Base-by-base conservation (phyloP, 2,329 filamentous ascomycete species). In the Xylaria sp. region DNA sequence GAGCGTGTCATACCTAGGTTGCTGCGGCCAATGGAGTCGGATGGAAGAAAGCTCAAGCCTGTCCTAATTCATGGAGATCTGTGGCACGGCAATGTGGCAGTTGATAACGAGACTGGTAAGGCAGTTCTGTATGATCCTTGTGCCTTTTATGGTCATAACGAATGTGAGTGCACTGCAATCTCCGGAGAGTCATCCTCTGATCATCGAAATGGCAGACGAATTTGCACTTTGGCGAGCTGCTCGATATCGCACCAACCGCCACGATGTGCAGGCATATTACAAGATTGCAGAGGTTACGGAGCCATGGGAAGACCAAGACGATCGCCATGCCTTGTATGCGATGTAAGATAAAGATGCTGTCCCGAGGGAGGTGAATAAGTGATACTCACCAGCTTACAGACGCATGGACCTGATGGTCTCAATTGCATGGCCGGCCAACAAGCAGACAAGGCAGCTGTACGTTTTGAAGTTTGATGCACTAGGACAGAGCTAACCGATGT, bases 31-130 rank as follows among this genome's bases (percentile, higher is more conserved):
- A 46, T 80, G 13, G 70, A 77, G 60, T 13, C 57, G 1, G 70
- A 78, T 1, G 78, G 77, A 1, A 58, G 75, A 1, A 50, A 20
- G 1, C 50, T 80, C 10, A 76, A 72, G 54, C 78, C 79, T 0
- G 70, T 70, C 23, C 71, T 82, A 54, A 78, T 82, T 18, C 81
- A 82, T 66, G 81, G 81, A 0, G 81, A 83, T 71, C 72, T 83
- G 1, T 84, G 81, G 82, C 79, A 84, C 57, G 78, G 75, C 1
- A 84, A 84, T 64, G 72, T 76, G 1, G 80, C 79, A 0, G 78
- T 77, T 6, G 75, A 78, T 37, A 62, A 66, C 0, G 63, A 75
- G 8, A 82, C 75, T 0, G 76, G 74, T 0, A 59, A 78, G 0
- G 66, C 78, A 9, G 64, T 77, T 25, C 73, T 83, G 28, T 54